phyloP scores from a whole-genome alignment of 139 green algal genomes.

The Picochlorum sp. region DNA sequence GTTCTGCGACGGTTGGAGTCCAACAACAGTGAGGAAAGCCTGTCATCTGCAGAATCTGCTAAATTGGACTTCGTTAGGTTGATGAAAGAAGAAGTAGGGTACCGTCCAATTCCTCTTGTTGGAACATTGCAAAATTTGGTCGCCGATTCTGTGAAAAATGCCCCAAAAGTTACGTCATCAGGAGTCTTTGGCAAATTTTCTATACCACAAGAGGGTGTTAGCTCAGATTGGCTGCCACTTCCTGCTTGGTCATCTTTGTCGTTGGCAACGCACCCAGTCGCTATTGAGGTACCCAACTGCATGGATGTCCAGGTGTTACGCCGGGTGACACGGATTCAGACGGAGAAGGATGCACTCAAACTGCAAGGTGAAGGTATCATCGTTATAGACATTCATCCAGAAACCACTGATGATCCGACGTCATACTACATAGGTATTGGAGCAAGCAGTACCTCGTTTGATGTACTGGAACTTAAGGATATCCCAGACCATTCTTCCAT shows the following conservation, averaged over 20 bases:
- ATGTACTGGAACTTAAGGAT: constrained; percentile 25
- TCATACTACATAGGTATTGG: too few species aligned
- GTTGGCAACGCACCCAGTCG: constrained; percentile 46
- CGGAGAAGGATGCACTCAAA: constrained; percentile 40
- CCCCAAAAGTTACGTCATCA: constrained; percentile 36
- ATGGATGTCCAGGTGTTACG: constrained; percentile 26
- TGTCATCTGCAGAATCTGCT: constrained; percentile 4
- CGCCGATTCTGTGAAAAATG: constrained; percentile 25
- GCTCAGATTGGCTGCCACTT: constrained; percentile 32
- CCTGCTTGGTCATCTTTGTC: constrained; percentile 59
- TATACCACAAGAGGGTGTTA: constrained; percentile 4
- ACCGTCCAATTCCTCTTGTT: constrained; percentile 38
- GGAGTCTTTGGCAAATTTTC: constrained; percentile 56
- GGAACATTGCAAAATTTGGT: constrained; percentile 21
- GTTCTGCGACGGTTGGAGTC: constrained; percentile 36
- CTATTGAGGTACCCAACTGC: constrained; percentile 49
- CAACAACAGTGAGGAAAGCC: neutral
- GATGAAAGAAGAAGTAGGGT: constrained; percentile 54
- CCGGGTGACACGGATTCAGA: constrained; percentile 30
- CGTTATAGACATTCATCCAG: constrained; percentile 34
- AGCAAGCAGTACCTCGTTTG: constrained; percentile 6
- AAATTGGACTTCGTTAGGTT: constrained; percentile 44
- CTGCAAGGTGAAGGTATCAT: constrained; percentile 49
- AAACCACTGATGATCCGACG: neutral
- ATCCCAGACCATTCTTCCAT: constrained; percentile 3